phyloP scores from a whole-genome alignment of 768 basidiomycete genomes.

The Panaeolus cyanescens region DNA sequence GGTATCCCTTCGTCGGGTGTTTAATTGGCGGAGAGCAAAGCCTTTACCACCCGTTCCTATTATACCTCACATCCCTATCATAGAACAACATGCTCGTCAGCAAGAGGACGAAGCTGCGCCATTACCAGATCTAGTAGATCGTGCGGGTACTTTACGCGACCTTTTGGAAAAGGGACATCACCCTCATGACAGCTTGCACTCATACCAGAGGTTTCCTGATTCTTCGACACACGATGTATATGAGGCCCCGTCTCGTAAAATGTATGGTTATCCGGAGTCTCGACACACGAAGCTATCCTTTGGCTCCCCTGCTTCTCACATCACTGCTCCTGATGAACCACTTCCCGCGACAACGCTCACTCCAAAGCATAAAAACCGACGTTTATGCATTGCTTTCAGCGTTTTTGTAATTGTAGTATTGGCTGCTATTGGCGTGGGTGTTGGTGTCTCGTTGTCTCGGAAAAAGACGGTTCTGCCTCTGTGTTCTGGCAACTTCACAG shows the following conservation, averaged over 20 bases:
- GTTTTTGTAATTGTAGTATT: constrained; percentile 30
- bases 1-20: constrained; percentile 35
- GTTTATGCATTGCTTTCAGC: not conserved
- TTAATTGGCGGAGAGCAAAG: constrained; percentile 48
- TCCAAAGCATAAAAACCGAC: not conserved
- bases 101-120: constrained; percentile 48
- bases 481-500: constrained; percentile 47
- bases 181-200: constrained; percentile 47
- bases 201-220: constrained; percentile 19
- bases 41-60: constrained; percentile 62
- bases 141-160: constrained; percentile 48
- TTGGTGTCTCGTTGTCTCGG: constrained; percentile 42
- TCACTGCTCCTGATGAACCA: not conserved
- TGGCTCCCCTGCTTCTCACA: not conserved
- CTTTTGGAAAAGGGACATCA: constrained; percentile 56
- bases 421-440: constrained; percentile 42
- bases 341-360: not conserved
- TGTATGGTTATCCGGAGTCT: constrained; percentile 3
- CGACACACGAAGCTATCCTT: not conserved
- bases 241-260: constrained; percentile 11
- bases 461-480: constrained; percentile 18
- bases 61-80: constrained; percentile 46
- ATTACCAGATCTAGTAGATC: constrained; percentile 51
- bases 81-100: constrained; percentile 40
- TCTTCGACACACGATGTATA: constrained; percentile 8